Evolutionary conservation across 345 rosid genomes (phyloP), one percentile per base, ranked within the genome.

Genomic region (Sisymbrium irio): DNA sequence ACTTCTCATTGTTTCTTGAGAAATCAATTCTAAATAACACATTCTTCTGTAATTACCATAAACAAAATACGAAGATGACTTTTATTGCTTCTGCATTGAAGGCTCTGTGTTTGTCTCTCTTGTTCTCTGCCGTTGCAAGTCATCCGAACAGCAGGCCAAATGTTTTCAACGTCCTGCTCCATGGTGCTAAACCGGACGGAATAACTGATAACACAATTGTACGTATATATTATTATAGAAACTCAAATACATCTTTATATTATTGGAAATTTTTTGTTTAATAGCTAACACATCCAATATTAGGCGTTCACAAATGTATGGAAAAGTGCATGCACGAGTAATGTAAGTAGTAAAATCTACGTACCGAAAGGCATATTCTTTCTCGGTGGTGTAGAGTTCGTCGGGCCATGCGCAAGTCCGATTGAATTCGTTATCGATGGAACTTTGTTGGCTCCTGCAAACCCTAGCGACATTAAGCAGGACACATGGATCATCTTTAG

Each of bases 391-490:
- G 37, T 57, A 47, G 45, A 37, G 27, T 67, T 74, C 6, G 18
- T 49, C 14, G 78, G 78, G 6, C 78, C 78, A 49, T 74, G 78
- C 68, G 7, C 20, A 67, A 66, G 49, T 20, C 54, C 18, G 1
- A 75, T 75, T 37, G 73, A 75, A 2, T 59, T 75, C 9, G 44
- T 58, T 3, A 66, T 75, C 36, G 73, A 75, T 59, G 78, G 78
- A 28, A 75, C 68, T 4, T 59, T 75, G 50, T 50, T 75, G 32
- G 73, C 78, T 47, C 73, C 73, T 19, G 4, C 61, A 19, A 75
- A 75, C 12, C 68, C 73, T n/a, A 22, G 6, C 0, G 62, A 66
- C 9, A 67, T 74, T 15, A 67, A 75, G 7, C 17, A 66, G 1
- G 62, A 67, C 11, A 40, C 55, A 3, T 75, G 78, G 73, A 67